Base-by-base conservation (phyloP, 2,329 filamentous ascomycete genomes). In the Biscogniauxia marginata region DNA sequence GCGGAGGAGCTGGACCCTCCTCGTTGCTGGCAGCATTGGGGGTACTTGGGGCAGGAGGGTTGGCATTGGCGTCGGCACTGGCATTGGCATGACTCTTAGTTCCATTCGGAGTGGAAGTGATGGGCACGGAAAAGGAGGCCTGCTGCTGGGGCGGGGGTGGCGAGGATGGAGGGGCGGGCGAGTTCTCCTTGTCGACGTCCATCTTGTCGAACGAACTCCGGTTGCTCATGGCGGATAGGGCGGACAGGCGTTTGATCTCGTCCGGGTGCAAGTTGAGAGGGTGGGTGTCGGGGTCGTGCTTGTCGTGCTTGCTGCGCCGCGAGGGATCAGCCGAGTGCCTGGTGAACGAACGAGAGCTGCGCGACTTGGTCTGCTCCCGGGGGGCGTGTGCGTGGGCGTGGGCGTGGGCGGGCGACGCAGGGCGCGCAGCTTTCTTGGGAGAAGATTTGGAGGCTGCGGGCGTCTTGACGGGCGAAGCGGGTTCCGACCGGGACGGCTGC, bases 191-290 rank as follows among this genome's bases (percentile, higher is more conserved):
- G 74, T 95, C 90, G 64, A 91, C 78, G 64, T 95, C 90, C 88
- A 93, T 92, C 57, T 67, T 71, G 56, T 72, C 70, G 21, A 70
- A 60, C 57, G 88, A 86, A 67, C 79, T 84, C 61, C 83, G 78
- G 62, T 80, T 79, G 66, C 77, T 85, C 82, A 84, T 82, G 67
- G 73, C 74, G 64, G 87, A 87, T 60, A 91, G 80, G 65, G 81
- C 82, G 49, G 88, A 91, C 56, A 90, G 75, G 60, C 90, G 86
- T 73, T 90, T 89, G 68, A 91, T 84, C 81, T 96, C 88, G 77
- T 96, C 92, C 48, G 92, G 92, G 2, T 89, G 91, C 20, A 96
- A 84, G 70, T 97, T 97, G 52, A 97, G 83, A 43, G 93, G 93
- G 73, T 97, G 93, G 2, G 86, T 88, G 71, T 93, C 84, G 62